Conservation (phyloP, 2,329 filamentous ascomycete species). For the Paecilomyces sp. region DNA sequence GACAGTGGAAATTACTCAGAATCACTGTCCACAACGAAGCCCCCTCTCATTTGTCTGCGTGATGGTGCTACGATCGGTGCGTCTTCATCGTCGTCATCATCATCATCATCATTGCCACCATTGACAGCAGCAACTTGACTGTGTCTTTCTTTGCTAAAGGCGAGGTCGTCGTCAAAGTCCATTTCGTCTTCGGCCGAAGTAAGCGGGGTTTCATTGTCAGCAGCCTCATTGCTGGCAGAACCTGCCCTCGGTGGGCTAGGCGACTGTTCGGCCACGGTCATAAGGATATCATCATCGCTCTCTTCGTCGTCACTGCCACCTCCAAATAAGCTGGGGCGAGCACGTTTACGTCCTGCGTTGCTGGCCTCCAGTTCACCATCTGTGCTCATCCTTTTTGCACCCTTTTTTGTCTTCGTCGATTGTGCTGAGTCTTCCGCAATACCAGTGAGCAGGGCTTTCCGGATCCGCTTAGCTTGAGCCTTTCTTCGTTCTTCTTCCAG, state of each 20-base stretch:
- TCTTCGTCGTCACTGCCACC: slow-evolving; percentile 15
- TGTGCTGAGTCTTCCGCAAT: slow-evolving; percentile 17
- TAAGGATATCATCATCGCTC: slow-evolving; percentile 21
- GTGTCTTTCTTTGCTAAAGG: slow-evolving; percentile 19
- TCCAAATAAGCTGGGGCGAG: slow-evolving; percentile 13
- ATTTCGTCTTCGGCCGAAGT: slow-evolving; percentile 25
- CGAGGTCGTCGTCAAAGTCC: slow-evolving; percentile 26
- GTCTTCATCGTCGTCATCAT: slow-evolving; percentile 26
- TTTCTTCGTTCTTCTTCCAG: slow-evolving; percentile 62
- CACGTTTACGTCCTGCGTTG: slow-evolving; percentile 19
- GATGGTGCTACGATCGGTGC: slow-evolving; percentile 17
- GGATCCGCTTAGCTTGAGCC: slow-evolving; percentile 45
- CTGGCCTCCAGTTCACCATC: slow-evolving; percentile 13
- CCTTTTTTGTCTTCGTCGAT: slow-evolving; percentile 20
- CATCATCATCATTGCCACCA: slow-evolving; percentile 5
- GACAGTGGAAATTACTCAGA: slow-evolving; percentile 26
- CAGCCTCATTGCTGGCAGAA: slow-evolving; percentile 10
- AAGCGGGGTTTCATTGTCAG: slow-evolving; percentile 15
- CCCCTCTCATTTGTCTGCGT: slow-evolving; percentile 29
- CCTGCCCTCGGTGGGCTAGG: slow-evolving; percentile 9
- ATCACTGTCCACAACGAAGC: slow-evolving; percentile 38
- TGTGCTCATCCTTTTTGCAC: slow-evolving; percentile 18
- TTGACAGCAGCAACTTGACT: slow-evolving; percentile 1
- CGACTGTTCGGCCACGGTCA: slow-evolving; percentile 14
- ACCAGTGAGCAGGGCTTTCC: slow-evolving; percentile 40